A percentile compares a stretch with the other conserved stretches of the same genome.
Conservation (phyloP, 2,329 filamentous ascomycete species). For the Fusarium citri region DNA sequence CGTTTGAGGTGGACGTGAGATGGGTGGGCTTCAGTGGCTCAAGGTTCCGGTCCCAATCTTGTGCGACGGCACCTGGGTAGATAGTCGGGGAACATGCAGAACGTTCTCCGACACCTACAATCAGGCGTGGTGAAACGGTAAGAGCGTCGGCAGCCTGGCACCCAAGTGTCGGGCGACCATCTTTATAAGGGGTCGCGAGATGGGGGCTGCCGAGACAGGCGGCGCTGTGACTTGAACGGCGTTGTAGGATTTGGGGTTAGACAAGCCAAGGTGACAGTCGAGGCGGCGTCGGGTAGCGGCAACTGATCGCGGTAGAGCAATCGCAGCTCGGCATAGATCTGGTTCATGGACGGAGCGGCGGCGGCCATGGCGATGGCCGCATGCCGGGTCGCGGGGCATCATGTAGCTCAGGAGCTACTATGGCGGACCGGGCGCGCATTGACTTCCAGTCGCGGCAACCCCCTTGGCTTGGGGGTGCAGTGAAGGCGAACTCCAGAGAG, state of each 20-base stretch:
- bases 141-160: background rate
- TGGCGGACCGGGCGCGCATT: accelerated
- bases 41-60: background rate
- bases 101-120: background rate
- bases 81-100: background rate
- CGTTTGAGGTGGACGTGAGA: background rate
- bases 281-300: no score
- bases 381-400: background rate
- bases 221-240: background rate
- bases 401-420: background rate
- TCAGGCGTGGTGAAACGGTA: background rate
- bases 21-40: background rate
- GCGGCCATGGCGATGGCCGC: accelerated
- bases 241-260: background rate
- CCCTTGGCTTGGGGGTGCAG: background rate
- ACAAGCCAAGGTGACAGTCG: background rate
- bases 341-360: background rate
- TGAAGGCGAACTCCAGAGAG: background rate
- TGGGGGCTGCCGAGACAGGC: background rate
- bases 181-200: background rate
- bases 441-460: accelerated
- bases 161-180: background rate
- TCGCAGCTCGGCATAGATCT: background rate
- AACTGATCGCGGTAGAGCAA: background rate
- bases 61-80: background rate